These are phyloP conservation scores for Cordyceps cateniannulata DNA, from an alignment of 2,329 filamentous ascomycete species.

Conservation along the genomic window DNA sequence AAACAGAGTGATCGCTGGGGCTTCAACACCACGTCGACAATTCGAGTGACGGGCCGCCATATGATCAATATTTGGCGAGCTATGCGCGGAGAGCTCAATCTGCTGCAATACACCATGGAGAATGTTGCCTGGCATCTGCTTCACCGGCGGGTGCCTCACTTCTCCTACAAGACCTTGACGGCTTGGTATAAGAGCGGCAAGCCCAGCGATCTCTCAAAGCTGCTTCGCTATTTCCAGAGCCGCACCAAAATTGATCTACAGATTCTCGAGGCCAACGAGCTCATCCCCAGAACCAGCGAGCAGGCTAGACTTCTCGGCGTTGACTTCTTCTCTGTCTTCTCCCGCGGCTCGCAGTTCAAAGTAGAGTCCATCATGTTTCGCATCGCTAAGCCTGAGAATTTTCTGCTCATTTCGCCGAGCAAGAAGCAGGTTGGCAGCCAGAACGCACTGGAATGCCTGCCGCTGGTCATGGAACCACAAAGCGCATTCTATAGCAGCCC, in stretches of 20 bases:
- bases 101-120: conserved; percentile 93
- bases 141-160: conserved; percentile 82
- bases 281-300: conserved; percentile 84
- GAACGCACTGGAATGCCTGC: conserved; percentile 89
- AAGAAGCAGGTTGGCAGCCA: conserved; percentile 88
- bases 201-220: conserved; percentile 62
- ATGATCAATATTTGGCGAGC: conserved; percentile 97
- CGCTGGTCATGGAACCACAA: conserved; percentile 94
- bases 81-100: conserved; percentile 85
- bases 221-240: conserved; percentile 70
- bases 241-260: conserved; percentile 80
- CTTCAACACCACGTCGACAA: conserved; percentile 87
- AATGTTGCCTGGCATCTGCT: conserved; percentile 90
- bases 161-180: conserved; percentile 71
- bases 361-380: conserved; percentile 98
- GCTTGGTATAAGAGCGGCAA: conserved; percentile 70
- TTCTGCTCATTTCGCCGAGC: conserved; percentile 82
- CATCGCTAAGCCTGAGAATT: conserved; percentile 95
- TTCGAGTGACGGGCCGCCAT: conserved; percentile 86
- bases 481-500: conserved; percentile 91
- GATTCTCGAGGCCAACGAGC: conserved; percentile 82
- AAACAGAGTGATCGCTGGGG: conserved; percentile 89
- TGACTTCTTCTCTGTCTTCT: conserved; percentile 96
- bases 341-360: conserved; percentile 93
- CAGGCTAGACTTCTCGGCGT: conserved; percentile 89